phyloP scores from a whole-genome alignment of 2,329 filamentous ascomycete species.

The Paraphoma chrysanthemicola region DNA sequence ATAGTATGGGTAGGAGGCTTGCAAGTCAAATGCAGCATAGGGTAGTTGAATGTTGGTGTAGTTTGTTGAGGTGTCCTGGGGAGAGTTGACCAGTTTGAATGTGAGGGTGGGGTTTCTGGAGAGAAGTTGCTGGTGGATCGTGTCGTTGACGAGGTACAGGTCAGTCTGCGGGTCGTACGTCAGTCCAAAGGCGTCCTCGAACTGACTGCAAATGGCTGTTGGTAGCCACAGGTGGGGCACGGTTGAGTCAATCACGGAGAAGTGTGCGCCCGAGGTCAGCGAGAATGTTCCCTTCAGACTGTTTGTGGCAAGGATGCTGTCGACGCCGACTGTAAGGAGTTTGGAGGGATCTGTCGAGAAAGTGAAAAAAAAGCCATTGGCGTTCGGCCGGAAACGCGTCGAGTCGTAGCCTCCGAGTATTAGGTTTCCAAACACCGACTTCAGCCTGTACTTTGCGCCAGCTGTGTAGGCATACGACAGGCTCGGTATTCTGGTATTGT shows the following conservation, averaged over 20 bases:
- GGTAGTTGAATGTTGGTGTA: constrained; percentile 54
- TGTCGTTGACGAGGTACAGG: constrained; percentile 50
- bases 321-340: constrained; percentile 42
- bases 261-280: constrained; percentile 34
- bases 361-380: constrained; percentile 38
- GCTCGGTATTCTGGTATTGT: constrained; percentile 40
- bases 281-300: constrained; percentile 44
- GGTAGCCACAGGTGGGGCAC: constrained; percentile 52
- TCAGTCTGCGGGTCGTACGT: constrained; percentile 46
- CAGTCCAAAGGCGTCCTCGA: constrained; percentile 50
- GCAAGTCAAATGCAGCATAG: constrained; percentile 56
- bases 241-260: constrained; percentile 51
- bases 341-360: constrained; percentile 41
- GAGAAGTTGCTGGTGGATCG: constrained; percentile 40
- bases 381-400: constrained; percentile 42
- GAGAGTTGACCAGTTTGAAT: constrained; percentile 44
- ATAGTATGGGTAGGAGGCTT: constrained; percentile 58
- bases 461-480: constrained; percentile 46
- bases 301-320: constrained; percentile 41
- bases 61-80: constrained; percentile 37
- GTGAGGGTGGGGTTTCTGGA: constrained; percentile 45
- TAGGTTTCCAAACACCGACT: constrained; percentile 44
- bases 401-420: constrained; percentile 53
- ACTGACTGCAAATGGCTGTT: constrained; percentile 46
- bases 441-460: constrained; percentile 42